A percentile compares a stretch with the other conserved stretches of the same genome.
Conservation (phyloP, 495 filamentous ascomycete genomes). For the Jackrogersella minutella region DNA sequence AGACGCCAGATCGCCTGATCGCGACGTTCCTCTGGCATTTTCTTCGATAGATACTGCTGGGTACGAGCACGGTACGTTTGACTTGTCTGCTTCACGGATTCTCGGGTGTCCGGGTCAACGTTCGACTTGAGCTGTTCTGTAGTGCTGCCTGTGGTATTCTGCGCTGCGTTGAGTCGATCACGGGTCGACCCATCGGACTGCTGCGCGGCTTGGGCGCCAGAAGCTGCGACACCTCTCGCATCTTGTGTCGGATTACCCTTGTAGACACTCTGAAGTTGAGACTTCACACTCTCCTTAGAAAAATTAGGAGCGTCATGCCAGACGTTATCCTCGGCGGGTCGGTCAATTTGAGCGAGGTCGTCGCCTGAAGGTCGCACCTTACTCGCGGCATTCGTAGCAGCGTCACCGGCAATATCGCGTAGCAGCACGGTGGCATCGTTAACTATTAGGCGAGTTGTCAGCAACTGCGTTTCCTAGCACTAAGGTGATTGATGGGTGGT, state of each 20-base stretch:
- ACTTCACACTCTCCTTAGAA: slow-evolving; percentile 72
- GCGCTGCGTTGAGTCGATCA: slow-evolving; percentile 55
- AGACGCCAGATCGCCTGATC: slow-evolving; percentile 91
- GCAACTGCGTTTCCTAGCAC: background rate
- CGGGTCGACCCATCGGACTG: slow-evolving; percentile 63
- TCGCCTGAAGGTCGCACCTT: slow-evolving; percentile 82
- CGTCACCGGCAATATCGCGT: slow-evolving; percentile 90
- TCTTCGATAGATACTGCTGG: slow-evolving; percentile 77
- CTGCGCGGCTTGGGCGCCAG: slow-evolving; percentile 38
- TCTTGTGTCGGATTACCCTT: slow-evolving; percentile 66
- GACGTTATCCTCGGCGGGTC: slow-evolving; percentile 83
- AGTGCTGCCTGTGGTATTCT: slow-evolving; percentile 59
- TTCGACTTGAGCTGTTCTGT: slow-evolving; percentile 60
- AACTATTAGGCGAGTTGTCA: slow-evolving; percentile 65
- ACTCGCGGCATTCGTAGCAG: slow-evolving; percentile 80
- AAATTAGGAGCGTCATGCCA: slow-evolving; percentile 93
- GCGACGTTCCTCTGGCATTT: slow-evolving; percentile 92
- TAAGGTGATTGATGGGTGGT: background rate
- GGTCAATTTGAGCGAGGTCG: slow-evolving; percentile 77
- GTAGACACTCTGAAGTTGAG: slow-evolving; percentile 67
- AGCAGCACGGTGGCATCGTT: slow-evolving; percentile 84
- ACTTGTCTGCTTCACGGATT: slow-evolving; percentile 46
- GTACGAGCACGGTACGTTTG: slow-evolving; percentile 63
- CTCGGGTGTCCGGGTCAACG: slow-evolving; percentile 55
- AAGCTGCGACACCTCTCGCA: slow-evolving; percentile 50